Conservation (phyloP, 495 filamentous ascomycete species). For the Apiosordaria backusii region DNA sequence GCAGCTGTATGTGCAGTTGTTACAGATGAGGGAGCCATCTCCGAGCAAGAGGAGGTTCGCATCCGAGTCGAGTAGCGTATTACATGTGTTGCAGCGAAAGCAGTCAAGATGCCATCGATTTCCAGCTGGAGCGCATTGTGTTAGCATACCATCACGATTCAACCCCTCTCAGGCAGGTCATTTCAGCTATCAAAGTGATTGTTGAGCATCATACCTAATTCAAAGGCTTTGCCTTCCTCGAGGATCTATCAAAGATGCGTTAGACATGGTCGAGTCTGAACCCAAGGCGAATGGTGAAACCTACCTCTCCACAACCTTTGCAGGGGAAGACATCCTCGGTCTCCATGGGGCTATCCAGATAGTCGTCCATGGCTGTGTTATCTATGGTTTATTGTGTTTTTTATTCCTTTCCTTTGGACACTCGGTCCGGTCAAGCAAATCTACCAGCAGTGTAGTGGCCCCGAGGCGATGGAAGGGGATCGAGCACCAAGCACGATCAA, state of each 20-base stretch:
- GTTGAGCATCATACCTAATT: constrained; percentile 69
- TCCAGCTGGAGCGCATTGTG: constrained; percentile 58
- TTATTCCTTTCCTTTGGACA: not conserved
- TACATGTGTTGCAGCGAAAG: constrained; percentile 97
- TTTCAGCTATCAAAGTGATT: not conserved
- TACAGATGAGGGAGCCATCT: constrained; percentile 97
- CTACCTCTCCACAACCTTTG: constrained; percentile 96
- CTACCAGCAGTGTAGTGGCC: not conserved
- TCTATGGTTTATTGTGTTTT: not conserved
- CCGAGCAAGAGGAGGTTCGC: constrained; percentile 96
- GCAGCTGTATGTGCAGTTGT: constrained; percentile 99
- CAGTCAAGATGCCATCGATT: constrained; percentile 99
- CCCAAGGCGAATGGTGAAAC: constrained; percentile 15
- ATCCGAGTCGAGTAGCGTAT: constrained; percentile 93
- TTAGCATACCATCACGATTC: not conserved
- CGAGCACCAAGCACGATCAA: not conserved
- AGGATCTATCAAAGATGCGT: constrained; percentile 59
- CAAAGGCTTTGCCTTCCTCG: constrained; percentile 97
- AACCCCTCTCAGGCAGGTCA: not conserved
- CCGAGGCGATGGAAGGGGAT: not conserved
- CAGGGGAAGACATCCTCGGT: constrained; percentile 90
- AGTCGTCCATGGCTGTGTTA: constrained; percentile 50
- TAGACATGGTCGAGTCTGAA: constrained; percentile 3
- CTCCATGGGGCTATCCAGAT: constrained; percentile 79
- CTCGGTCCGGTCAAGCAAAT: not conserved